phyloP scores from a whole-genome alignment of 2,329 filamentous ascomycete species.

The Exophiala calicioides region DNA sequence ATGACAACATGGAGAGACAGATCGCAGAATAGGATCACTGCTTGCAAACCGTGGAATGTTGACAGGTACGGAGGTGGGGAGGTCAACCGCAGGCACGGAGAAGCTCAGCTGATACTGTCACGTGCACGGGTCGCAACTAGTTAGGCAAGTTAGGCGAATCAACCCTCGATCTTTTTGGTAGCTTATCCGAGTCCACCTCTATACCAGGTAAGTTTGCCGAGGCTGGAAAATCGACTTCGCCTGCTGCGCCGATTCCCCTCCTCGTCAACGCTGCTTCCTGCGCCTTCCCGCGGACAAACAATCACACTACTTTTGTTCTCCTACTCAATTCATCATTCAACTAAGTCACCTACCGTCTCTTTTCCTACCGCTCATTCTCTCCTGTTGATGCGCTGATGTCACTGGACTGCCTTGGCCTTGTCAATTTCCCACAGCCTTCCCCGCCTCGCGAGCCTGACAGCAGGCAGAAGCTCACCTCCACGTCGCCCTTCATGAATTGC shows the following conservation, averaged over 20 bases:
- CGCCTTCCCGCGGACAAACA: slow-evolving; percentile 6
- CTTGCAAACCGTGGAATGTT: too few species aligned
- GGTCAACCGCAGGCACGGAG: too few species aligned
- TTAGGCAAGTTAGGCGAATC: too few species aligned
- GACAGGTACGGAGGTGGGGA: too few species aligned
- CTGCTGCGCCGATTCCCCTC: slow-evolving; percentile 1
- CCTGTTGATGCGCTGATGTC: slow-evolving; percentile 11
- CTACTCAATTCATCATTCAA: slow-evolving; percentile 10
- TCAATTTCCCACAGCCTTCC: slow-evolving; percentile 12
- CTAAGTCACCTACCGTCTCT: background rate
- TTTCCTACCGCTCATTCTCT: slow-evolving; percentile 8
- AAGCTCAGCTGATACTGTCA: background rate
- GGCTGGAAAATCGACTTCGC: too few species aligned
- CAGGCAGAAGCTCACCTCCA: slow-evolving; percentile 3
- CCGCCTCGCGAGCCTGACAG: slow-evolving; percentile 20
- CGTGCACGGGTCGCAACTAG: background rate
- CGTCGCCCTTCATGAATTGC: slow-evolving; percentile 26
- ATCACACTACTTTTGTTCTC: slow-evolving; percentile 2
- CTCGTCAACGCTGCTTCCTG: background rate
- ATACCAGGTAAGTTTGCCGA: background rate
- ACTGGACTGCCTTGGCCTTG: slow-evolving; percentile 10
- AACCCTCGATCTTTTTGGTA: background rate
- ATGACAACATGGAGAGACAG: background rate
- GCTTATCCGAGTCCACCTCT: background rate
- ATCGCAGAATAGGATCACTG: too few species aligned